Percentiles rank a stretch among this genome's conserved stretches.
Evolutionary conservation across 441 rosid genomes (phyloP).

Genomic region (Mallotus japonicus): DNA sequence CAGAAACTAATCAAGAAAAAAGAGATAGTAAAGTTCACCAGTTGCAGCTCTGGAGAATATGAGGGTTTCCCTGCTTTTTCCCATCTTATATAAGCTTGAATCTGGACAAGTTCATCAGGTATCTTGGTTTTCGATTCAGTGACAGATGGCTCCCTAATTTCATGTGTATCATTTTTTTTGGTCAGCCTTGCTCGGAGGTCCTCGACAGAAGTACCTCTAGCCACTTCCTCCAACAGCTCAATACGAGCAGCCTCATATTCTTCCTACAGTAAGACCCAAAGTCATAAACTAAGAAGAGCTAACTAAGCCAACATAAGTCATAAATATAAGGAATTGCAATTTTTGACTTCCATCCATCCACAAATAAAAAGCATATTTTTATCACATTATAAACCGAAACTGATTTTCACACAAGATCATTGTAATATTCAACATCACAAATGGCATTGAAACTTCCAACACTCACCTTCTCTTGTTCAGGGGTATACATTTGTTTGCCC

Average conservation of each 20-base stretch:
- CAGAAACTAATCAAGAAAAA: slow-evolving; percentile 17
- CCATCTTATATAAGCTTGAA: slow-evolving; percentile 70
- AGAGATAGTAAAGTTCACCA: slow-evolving; percentile 39
- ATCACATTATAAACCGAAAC: background rate
- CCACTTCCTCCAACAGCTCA: slow-evolving; percentile 81
- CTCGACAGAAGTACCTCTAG: slow-evolving; percentile 69
- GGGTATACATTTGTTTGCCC: slow-evolving; percentile 82
- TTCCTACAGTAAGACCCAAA: slow-evolving; percentile 43
- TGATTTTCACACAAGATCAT: background rate
- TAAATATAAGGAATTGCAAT: background rate
- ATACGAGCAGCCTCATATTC: slow-evolving; percentile 93
- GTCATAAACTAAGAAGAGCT: background rate
- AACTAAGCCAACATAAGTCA: background rate
- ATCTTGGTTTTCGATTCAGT: slow-evolving; percentile 36
- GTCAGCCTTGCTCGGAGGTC: slow-evolving; percentile 64
- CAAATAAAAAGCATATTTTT: background rate
- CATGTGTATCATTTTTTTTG: slow-evolving; percentile 44
- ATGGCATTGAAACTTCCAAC: background rate
- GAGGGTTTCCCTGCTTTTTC: slow-evolving; percentile 77
- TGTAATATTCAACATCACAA: background rate
- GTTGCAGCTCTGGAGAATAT: slow-evolving; percentile 57
- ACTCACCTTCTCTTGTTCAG: slow-evolving; percentile 91
- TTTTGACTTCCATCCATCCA: background rate
- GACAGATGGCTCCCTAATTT: slow-evolving; percentile 39
- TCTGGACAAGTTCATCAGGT: slow-evolving; percentile 63